These are phyloP conservation scores for Fusarium tanahbumbuense DNA, from an alignment of 2,329 filamentous ascomycete species.

Conservation along the genomic window DNA sequence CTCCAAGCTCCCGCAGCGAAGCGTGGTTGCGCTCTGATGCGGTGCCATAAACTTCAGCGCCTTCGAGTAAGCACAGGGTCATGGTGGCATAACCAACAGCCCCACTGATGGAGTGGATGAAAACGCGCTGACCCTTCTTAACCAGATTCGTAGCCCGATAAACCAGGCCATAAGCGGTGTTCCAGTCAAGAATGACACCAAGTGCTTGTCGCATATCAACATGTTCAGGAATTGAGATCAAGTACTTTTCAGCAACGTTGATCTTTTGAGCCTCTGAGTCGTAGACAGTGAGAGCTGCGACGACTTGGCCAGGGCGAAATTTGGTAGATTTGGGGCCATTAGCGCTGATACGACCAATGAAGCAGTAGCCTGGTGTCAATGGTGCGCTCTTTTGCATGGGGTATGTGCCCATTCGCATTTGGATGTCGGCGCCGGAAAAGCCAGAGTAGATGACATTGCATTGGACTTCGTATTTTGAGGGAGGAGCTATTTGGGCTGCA, in stretches of 20 bases:
- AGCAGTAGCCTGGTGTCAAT: conserved; percentile 62
- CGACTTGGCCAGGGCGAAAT: conserved; percentile 51
- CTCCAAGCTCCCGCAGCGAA: conserved; percentile 53
- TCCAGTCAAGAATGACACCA: conserved; percentile 60
- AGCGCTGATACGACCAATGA: conserved; percentile 56
- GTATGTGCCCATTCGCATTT: conserved; percentile 62
- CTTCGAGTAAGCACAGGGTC: conserved; percentile 55
- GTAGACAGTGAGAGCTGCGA: conserved; percentile 54
- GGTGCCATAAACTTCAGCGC: conserved; percentile 62
- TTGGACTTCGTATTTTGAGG: conserved; percentile 58
- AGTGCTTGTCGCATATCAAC: conserved; percentile 56
- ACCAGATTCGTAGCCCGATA: conserved; percentile 53
- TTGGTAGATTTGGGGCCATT: conserved; percentile 52
- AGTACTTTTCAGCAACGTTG: conserved; percentile 60
- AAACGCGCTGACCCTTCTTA: conserved; percentile 58
- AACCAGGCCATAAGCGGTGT: conserved; percentile 55
- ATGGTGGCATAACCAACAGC: conserved; percentile 60
- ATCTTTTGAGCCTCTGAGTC: conserved; percentile 58
- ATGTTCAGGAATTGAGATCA: conserved; percentile 55
- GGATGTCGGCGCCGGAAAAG: conserved; percentile 61
- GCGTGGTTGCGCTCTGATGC: conserved; percentile 60
- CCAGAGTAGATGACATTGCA: conserved; percentile 60
- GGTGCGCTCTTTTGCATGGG: conserved; percentile 59
- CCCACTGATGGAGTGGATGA: conserved; percentile 63
- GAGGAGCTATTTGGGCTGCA: conserved; percentile 51